Percentiles rank a stretch among this genome's conserved stretches.
These are phyloP conservation scores for Bondarzewia mesenterica DNA, from an alignment of 1,284 basidiomycete genomes.

Conservation along the genomic window DNA sequence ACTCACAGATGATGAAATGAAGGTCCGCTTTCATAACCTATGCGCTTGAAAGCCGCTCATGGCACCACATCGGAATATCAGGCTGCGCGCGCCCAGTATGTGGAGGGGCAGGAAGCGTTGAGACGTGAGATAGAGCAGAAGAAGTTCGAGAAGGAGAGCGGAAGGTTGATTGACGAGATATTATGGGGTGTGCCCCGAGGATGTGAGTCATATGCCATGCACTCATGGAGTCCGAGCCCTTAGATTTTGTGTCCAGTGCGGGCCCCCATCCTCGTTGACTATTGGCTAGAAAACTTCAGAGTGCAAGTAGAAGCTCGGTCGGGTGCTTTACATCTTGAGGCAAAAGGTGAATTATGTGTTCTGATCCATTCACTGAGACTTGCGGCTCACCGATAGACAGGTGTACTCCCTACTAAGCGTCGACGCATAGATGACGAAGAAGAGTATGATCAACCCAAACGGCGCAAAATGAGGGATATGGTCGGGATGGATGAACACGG, in stretches of 20 bases:
- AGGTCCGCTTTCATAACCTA: conserved; percentile 29
- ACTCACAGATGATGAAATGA: conserved; percentile 71
- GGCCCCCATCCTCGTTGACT: conserved; percentile 53
- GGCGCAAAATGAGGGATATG: conserved; percentile 21
- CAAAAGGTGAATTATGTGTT: conserved; percentile 19
- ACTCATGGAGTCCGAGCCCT: conserved; percentile 5
- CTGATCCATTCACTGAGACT: background rate
- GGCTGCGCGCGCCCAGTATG: conserved; percentile 60
- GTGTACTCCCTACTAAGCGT: conserved; percentile 26
- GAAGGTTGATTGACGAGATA: conserved; percentile 48
- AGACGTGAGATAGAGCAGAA: conserved; percentile 44
- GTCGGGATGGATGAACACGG: too few species aligned
- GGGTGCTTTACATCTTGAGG: conserved; percentile 35
- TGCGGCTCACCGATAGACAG: background rate
- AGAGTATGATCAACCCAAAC: conserved; percentile 8
- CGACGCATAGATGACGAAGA: conserved; percentile 18
- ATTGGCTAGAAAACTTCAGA: conserved; percentile 66
- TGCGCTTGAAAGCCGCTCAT: conserved; percentile 5
- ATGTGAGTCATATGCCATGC: conserved; percentile 33
- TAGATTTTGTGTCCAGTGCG: conserved; percentile 36
- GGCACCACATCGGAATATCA: conserved; percentile 18
- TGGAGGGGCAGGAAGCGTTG: conserved; percentile 49
- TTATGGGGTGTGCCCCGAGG: conserved; percentile 61
- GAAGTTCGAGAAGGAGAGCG: conserved; percentile 46
- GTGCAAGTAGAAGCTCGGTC: conserved; percentile 57